These are phyloP conservation scores for Aureobasidium mangrovei DNA, from an alignment of 2,329 filamentous ascomycete species.

Conservation along the genomic window DNA sequence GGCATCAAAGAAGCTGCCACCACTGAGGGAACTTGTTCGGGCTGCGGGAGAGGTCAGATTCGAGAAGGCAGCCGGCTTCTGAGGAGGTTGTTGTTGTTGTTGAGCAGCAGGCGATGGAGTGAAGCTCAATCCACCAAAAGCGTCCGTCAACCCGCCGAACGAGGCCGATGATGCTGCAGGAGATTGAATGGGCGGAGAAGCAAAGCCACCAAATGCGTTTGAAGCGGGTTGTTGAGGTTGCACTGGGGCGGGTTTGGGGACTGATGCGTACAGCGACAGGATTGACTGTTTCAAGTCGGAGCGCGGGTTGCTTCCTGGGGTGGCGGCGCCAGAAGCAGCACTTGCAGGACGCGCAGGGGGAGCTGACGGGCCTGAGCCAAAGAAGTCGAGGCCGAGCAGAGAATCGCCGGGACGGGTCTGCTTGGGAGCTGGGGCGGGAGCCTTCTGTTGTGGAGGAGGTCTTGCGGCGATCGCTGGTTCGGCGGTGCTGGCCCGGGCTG, in stretches of 20 bases:
- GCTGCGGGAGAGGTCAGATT: constrained; percentile 46
- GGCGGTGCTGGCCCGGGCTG: constrained; percentile 65
- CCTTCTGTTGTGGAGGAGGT: constrained; percentile 33
- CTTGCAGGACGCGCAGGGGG: constrained; percentile 72
- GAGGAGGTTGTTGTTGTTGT: constrained; percentile 27
- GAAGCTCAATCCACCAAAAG: constrained; percentile 64
- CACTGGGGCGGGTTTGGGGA: constrained; percentile 63
- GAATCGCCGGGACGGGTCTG: constrained; percentile 72
- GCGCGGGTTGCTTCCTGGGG: constrained; percentile 58
- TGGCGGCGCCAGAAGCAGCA: constrained; percentile 55
- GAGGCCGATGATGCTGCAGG: constrained; percentile 38
- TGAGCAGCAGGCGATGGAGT: constrained; percentile 28
- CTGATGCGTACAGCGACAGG: constrained; percentile 82
- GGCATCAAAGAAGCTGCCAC: constrained; percentile 76
- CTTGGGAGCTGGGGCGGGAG: constrained; percentile 34
- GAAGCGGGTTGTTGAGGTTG: constrained; percentile 40
- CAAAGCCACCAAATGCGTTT: constrained; percentile 53
- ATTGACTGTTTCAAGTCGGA: constrained; percentile 97
- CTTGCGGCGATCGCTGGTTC: constrained; percentile 62
- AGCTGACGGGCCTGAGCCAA: constrained; percentile 61
- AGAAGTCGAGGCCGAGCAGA: constrained; percentile 83
- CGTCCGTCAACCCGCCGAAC: constrained; percentile 65
- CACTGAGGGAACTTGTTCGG: constrained; percentile 43
- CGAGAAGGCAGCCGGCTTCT: constrained; percentile 57
- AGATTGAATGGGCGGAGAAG: constrained; percentile 43